A percentile compares a stretch with the other conserved stretches of the same genome.
These are phyloP conservation scores for Aspergillus novoparasiticus DNA, from an alignment of 2,329 filamentous ascomycete genomes.

Conservation along the genomic window DNA sequence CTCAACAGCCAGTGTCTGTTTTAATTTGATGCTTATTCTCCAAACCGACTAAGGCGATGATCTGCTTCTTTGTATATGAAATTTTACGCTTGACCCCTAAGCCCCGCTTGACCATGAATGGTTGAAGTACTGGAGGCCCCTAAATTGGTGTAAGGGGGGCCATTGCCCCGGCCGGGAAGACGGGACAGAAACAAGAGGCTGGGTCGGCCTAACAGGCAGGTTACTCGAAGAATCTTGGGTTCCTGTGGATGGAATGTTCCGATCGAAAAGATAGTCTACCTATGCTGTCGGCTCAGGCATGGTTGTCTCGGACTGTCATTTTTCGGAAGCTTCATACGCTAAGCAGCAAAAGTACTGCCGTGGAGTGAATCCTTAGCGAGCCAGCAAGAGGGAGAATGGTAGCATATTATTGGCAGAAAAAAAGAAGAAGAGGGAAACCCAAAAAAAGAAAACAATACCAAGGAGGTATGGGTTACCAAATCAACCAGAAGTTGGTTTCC, in stretches of 20 bases:
- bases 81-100: not conserved
- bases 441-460: not conserved
- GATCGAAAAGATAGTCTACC: slow-evolving; percentile 1
- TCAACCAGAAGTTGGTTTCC: not conserved
- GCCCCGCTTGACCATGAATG: not conserved
- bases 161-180: not conserved
- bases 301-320: slow-evolving; percentile 15
- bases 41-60: not conserved
- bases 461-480: not conserved
- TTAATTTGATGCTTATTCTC: slow-evolving; percentile 1
- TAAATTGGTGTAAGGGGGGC: slow-evolving; percentile 8
- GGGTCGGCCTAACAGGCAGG: not conserved
- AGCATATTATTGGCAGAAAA: not conserved
- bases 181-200: slow-evolving; percentile 4
- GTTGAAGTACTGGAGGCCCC: not conserved
- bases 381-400: not conserved
- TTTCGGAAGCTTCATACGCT: slow-evolving; percentile 13
- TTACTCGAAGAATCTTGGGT: slow-evolving; percentile 6
- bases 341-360: slow-evolving; percentile 15
- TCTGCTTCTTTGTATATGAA: not conserved
- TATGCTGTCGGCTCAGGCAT: slow-evolving; percentile 6
- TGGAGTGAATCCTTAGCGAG: not conserved
- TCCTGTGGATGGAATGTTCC: slow-evolving; percentile 12
- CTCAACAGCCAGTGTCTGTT: not conserved
- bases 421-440: not conserved